phyloP scores from a whole-genome alignment of 2,329 filamentous ascomycete species.

The Aureobasidium leucospermi region DNA sequence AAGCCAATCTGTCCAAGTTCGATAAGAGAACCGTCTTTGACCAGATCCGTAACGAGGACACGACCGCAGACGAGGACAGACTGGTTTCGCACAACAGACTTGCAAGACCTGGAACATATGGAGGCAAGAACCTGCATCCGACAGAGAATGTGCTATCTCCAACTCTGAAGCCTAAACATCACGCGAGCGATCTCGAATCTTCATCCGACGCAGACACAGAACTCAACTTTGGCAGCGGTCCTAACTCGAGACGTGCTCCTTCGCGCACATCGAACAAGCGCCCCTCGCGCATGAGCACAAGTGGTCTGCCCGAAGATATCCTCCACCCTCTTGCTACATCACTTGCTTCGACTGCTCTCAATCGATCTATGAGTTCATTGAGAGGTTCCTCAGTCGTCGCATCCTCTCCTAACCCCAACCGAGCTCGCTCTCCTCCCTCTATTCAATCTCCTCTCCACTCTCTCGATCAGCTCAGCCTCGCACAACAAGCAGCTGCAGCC shows the following conservation, averaged over 20 bases:
- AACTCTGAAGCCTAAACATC: constrained; percentile 23
- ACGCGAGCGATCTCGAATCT: constrained; percentile 24
- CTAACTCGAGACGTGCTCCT: constrained; percentile 28
- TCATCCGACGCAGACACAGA: constrained; percentile 30
- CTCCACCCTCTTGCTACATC: constrained; percentile 25
- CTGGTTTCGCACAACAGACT: constrained; percentile 81
- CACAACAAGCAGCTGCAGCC: constrained; percentile 18
- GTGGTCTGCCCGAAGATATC: constrained; percentile 32
- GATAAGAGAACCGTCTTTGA: constrained; percentile 90
- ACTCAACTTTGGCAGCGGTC: constrained; percentile 26
- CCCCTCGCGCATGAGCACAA: constrained; percentile 26
- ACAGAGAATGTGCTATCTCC: constrained; percentile 83
- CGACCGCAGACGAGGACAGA: constrained; percentile 81
- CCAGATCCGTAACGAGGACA: constrained; percentile 82
- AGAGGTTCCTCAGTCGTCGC: constrained; percentile 23
- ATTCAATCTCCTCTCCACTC: constrained; percentile 19
- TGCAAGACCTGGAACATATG: constrained; percentile 42
- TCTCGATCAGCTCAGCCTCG: constrained; percentile 11
- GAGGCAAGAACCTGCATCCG: constrained; percentile 83
- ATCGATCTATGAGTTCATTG: constrained; percentile 29
- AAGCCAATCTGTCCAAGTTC: constrained; percentile 82
- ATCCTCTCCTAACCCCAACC: constrained; percentile 23
- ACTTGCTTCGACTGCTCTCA: constrained; percentile 23
- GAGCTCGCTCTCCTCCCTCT: constrained; percentile 25
- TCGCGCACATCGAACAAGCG: constrained; percentile 34